Conservation (phyloP, 495 filamentous ascomycete species). For the Neurospora discreta region DNA sequence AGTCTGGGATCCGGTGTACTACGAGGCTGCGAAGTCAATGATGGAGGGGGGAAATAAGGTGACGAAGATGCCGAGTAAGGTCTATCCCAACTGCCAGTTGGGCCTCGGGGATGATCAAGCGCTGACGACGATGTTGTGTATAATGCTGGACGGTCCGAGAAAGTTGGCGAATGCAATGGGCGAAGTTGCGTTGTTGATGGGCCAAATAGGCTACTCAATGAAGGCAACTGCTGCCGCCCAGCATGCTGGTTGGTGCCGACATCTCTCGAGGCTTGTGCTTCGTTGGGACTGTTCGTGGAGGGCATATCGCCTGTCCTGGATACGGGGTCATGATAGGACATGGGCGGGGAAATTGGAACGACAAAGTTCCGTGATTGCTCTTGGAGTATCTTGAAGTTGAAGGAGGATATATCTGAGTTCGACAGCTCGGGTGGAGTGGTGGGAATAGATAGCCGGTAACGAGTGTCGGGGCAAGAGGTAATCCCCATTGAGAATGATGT, state of each 20-base stretch:
- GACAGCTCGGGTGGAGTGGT: conserved; percentile 34
- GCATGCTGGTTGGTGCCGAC: conserved; percentile 11
- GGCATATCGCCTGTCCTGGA: conserved; percentile 32
- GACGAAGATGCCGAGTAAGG: conserved; percentile 27
- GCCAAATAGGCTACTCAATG: conserved; percentile 44
- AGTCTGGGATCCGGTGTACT: conserved; percentile 29
- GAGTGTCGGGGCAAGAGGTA: conserved; percentile 33
- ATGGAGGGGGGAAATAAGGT: conserved; percentile 33
- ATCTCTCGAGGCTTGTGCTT: conserved; percentile 24
- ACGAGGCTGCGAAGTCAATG: conserved; percentile 23
- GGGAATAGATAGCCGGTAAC: conserved; percentile 29
- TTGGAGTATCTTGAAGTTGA: conserved; percentile 26
- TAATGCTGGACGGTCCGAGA: conserved; percentile 31
- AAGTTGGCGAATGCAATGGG: conserved; percentile 29
- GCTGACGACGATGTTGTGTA: conserved; percentile 28
- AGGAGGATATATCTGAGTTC: conserved; percentile 31
- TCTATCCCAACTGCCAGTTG: conserved; percentile 11
- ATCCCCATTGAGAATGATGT: conserved; percentile 38
- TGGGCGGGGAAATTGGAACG: conserved; percentile 34
- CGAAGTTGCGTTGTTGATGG: conserved; percentile 24
- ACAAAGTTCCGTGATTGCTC: conserved; percentile 27
- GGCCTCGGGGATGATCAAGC: conserved; percentile 28
- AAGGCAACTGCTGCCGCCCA: conserved; percentile 37
- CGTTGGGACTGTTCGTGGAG: conserved; percentile 23
- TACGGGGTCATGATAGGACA: conserved; percentile 41